Evolutionary conservation across 768 basidiomycete genomes (phyloP), one percentile per base, ranked within the genome.

Genomic region (Hypsizygus marmoreus): DNA sequence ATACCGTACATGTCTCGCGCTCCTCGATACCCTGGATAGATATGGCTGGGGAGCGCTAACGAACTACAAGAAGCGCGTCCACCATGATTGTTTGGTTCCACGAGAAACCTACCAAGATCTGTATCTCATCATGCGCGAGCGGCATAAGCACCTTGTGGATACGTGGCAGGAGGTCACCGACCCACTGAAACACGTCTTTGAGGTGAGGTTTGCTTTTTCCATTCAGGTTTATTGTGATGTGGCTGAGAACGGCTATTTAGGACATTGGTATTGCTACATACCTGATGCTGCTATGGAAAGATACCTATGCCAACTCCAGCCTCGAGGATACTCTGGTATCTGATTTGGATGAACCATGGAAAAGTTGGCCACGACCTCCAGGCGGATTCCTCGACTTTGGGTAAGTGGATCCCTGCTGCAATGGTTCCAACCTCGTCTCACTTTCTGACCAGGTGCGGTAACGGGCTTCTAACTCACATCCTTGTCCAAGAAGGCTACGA

Each of bases 211-310:
- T 9, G 31, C 13, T 25, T 12, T 17, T 13, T 4, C 12, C 13
- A 14, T 30, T 26, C 19, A 25, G 12, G 16, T 33, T 33, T 13
- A 10, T 19, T 32, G 12, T n/a, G 17, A 22, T 22, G 25, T 17
- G 25, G 6, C 25, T 30, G 12, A 48, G 40, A 19, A n/a, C 10
- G 7, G 9, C 28, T 14, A 17, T 35, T 24, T 55, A 95, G 88
- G 95, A 98, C 61, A 91, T 97, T 26, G 91, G 91, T 12, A 95
- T 98, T 32, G 93, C 93, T 2, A 91, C 92, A 1, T 97, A 89
- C 63, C 73, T 98, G 20, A 91, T 97, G 67, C 75, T 95, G 1
- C 69, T 97, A 3, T 97, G 95, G 95, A 91, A 87, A 56, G 73
- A 80, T 26, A 83, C 82, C 11, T 95, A 81, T 11, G 25, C n/a